Percentiles rank a stretch among this genome's conserved stretches.
Conservation (phyloP, 148 eudicot species). For the Chenopodium berlandieri region DNA sequence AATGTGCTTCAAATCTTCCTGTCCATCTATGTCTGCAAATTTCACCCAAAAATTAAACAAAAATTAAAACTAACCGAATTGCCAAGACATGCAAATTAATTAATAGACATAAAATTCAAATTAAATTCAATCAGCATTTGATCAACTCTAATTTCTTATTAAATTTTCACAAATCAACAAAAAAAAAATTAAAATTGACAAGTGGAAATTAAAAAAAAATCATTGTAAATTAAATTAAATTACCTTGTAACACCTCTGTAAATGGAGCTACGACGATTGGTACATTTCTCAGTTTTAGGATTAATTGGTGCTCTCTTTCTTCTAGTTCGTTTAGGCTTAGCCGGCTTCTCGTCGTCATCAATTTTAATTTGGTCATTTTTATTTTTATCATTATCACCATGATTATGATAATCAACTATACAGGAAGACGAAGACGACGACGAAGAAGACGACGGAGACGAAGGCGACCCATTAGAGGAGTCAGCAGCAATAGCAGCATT, state of each 20-base stretch:
- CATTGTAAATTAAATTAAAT: background rate
- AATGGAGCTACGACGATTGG: constrained; percentile 57
- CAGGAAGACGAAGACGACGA: constrained; percentile 49
- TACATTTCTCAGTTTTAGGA: constrained; percentile 20
- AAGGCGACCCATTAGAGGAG: constrained; percentile 17
- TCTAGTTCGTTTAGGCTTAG: constrained; percentile 39
- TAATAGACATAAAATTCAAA: background rate
- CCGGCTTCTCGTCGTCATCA: constrained; percentile 11
- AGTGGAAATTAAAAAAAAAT: too few species aligned
- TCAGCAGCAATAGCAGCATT: background rate
- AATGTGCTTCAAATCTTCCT: constrained; percentile 91
- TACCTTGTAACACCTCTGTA: constrained; percentile 81
- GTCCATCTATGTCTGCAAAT: constrained; percentile 91
- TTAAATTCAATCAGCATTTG: background rate
- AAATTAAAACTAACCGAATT: background rate
- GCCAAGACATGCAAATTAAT: constrained; percentile 37
- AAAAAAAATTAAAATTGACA: too few species aligned
- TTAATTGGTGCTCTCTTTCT: constrained; percentile 30
- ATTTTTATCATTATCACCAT: too few species aligned
- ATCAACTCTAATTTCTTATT: background rate
- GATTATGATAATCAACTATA: constrained; percentile 25
- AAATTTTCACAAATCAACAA: too few species aligned
- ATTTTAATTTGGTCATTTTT: background rate
- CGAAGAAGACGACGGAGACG: constrained; percentile 14
- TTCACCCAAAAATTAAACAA: background rate